A percentile compares a stretch with the other conserved stretches of the same genome.
These are phyloP conservation scores for Rosa persica DNA, from an alignment of 306 rosid species.

Conservation along the genomic window DNA sequence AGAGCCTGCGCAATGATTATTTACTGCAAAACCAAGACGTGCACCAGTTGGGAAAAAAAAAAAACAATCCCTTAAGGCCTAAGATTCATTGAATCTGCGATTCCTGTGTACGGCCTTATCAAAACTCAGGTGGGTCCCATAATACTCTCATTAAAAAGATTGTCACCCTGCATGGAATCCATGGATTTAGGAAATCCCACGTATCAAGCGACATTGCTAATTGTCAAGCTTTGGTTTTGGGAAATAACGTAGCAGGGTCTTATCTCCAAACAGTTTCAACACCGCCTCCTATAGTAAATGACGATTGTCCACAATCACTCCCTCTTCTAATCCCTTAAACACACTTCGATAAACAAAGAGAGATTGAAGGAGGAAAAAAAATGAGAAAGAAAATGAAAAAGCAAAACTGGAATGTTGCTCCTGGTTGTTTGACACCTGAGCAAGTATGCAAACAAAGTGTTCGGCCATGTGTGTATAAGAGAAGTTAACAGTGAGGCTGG, in stretches of 20 bases:
- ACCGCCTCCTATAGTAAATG: constrained; percentile 31
- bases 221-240: constrained; percentile 34
- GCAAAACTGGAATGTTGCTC: not conserved
- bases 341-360: not conserved
- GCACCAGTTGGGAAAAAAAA: not conserved
- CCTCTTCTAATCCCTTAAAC: not conserved
- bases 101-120: constrained; percentile 1
- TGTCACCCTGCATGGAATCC: constrained; percentile 12
- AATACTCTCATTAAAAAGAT: not conserved
- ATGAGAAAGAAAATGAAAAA: not conserved
- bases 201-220: constrained; percentile 26
- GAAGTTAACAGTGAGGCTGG: constrained; percentile 40
- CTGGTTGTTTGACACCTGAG: constrained; percentile 48
- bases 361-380: not conserved
- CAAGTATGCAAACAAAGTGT: constrained; percentile 25
- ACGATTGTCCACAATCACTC: constrained; percentile 15
- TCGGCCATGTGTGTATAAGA: constrained; percentile 69
- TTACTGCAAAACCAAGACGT: not conserved
- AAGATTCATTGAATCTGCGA: not conserved
- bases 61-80: not conserved
- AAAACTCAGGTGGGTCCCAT: not conserved
- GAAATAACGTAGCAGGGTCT: constrained; percentile 39
- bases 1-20: not conserved
- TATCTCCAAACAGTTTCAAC: constrained; percentile 50
- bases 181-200: constrained; percentile 32